Percentiles rank a stretch among this genome's conserved stretches.
These are phyloP conservation scores for Tieghemostelium lacteum DNA, from an alignment of 78 protist genomes.

Conservation along the genomic window DNA sequence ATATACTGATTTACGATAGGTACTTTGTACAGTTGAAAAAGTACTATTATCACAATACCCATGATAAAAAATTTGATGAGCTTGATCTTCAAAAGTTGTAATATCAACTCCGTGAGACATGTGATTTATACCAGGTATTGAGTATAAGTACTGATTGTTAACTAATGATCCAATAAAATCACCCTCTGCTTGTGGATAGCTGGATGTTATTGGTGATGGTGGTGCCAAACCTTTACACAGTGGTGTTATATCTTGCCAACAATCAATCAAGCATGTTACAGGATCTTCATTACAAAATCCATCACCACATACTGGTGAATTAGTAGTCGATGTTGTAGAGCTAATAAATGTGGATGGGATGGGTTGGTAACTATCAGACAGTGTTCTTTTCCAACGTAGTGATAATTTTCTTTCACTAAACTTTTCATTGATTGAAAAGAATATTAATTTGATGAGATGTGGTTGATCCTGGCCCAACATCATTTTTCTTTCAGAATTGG, in stretches of 20 bases:
- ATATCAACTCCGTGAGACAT: neutral
- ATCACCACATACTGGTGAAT: neutral
- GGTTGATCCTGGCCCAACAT: neutral
- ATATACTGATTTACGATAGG: neutral
- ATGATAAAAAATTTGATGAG: neutral
- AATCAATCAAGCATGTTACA: neutral
- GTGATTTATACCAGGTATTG: neutral
- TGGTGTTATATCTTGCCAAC: neutral
- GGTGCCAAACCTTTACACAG: neutral
- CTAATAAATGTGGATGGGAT: no score
- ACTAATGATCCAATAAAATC: neutral
- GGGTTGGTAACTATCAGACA: no score
- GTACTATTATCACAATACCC: neutral
- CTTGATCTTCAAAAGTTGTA: neutral
- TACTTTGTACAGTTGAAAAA: neutral
- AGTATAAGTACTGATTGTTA: neutral
- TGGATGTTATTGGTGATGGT: neutral
- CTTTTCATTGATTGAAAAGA: no score
- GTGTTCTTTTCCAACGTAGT: neutral
- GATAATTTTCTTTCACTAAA: neutral
- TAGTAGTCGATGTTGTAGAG: neutral
- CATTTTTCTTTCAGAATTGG: neutral
- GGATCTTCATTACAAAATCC: constrained; percentile 5
- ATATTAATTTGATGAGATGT: no score
- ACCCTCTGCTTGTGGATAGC: neutral